Percentiles rank a stretch among this genome's conserved stretches.
These are phyloP conservation scores for Lasiodiplodia theobromae DNA, from an alignment of 2,329 filamentous ascomycete genomes.

Conservation along the genomic window DNA sequence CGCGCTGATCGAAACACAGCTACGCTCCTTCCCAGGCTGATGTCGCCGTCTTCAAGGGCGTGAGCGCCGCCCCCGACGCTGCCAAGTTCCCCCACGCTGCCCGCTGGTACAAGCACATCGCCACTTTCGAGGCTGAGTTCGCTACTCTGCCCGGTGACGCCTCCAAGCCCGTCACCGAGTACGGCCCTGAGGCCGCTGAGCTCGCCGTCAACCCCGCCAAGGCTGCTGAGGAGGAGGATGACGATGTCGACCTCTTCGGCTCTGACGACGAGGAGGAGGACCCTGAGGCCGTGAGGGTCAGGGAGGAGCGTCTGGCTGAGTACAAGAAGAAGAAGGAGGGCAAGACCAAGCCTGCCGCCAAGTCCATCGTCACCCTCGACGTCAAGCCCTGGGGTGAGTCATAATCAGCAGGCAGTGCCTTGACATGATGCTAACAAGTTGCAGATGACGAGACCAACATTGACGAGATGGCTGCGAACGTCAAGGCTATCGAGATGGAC, in stretches of 20 bases:
- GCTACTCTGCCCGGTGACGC: conserved; percentile 88
- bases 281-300: conserved; percentile 80
- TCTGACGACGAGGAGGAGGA: conserved; percentile 95
- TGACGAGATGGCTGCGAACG: conserved; percentile 77
- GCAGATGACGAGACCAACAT: conserved; percentile 95
- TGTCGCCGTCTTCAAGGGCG: conserved; percentile 91
- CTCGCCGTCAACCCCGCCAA: conserved; percentile 85
- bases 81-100: conserved; percentile 92
- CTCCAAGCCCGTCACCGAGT: conserved; percentile 85
- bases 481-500: conserved; percentile 86
- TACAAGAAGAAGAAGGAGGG: conserved; percentile 97
- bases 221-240: conserved; percentile 68
- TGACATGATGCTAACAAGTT: conserved; percentile 35
- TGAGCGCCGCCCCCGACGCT: conserved; percentile 76
- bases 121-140: conserved; percentile 92
- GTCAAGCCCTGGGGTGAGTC: conserved; percentile 98
- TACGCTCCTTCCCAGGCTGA: conserved; percentile 87
- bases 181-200: conserved; percentile 83
- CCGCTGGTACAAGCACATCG: conserved; percentile 99
- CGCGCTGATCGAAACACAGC: conserved; percentile 50
- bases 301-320: conserved; percentile 88
- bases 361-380: conserved; percentile 94
- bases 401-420: neutral
- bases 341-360: conserved; percentile 90
- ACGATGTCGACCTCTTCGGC: conserved; percentile 93